Percentiles rank a stretch among this genome's conserved stretches.
phyloP scores from a whole-genome alignment of 768 basidiomycete genomes.

The Cystoderma amianthinum region DNA sequence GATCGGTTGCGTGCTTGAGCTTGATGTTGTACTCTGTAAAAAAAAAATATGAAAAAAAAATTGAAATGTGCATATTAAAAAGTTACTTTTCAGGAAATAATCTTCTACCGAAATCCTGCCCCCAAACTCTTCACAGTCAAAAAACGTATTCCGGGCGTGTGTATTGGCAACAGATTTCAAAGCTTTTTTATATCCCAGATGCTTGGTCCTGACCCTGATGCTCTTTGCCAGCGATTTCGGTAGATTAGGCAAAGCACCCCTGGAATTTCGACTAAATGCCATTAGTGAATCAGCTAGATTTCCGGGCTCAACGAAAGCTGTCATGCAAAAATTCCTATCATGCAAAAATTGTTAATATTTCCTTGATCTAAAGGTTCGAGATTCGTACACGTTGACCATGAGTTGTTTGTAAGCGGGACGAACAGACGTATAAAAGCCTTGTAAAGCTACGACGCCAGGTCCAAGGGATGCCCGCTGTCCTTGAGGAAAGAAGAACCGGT shows the following conservation, averaged over 20 bases:
- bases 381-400: conserved; percentile 49
- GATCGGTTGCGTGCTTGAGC: conserved; percentile 33
- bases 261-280: conserved; percentile 34
- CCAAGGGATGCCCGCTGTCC: conserved; percentile 19
- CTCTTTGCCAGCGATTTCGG: conserved; percentile 42
- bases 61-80: neutral
- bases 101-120: conserved; percentile 51
- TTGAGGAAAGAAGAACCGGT: conserved; percentile 37
- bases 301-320: conserved; percentile 49
- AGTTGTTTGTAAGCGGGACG: conserved; percentile 41
- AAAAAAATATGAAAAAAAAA: neutral
- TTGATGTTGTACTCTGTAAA: conserved; percentile 48
- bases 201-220: conserved; percentile 49
- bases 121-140: conserved; percentile 25
- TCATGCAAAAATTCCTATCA: conserved; percentile 44
- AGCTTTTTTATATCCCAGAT: conserved; percentile 52
- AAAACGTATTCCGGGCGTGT: conserved; percentile 14
- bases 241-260: conserved; percentile 36
- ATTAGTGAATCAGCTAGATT: conserved; percentile 55
- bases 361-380: too few species aligned
- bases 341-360: too few species aligned
- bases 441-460: conserved; percentile 27
- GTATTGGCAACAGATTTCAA: conserved; percentile 12
- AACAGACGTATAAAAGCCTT: conserved; percentile 45
- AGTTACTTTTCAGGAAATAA: conserved; percentile 58